A percentile compares a stretch with the other conserved stretches of the same genome.
phyloP scores from a whole-genome alignment of 179 eudicot species.

The Dionaea muscipula region DNA sequence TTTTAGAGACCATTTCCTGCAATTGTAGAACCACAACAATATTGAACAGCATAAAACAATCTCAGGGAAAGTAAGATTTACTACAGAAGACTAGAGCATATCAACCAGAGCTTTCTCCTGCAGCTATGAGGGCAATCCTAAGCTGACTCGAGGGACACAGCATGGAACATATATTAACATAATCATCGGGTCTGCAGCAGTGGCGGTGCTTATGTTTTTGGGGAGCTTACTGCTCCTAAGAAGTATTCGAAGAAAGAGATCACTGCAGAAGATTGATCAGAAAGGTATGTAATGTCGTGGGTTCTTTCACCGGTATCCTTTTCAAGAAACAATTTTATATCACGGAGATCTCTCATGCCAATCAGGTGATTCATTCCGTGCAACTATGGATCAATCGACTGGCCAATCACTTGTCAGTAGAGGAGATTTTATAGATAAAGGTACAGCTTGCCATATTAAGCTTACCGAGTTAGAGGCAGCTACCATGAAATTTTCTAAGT shows the following conservation, averaged over 20 bases:
- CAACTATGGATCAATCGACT: constrained; percentile 33
- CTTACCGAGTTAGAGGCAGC: constrained; percentile 70
- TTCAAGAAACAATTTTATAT: constrained; percentile 4
- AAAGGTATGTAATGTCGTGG: constrained; percentile 33
- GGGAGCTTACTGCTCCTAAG: constrained; percentile 35
- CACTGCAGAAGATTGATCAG: constrained; percentile 22
- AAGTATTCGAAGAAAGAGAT: constrained; percentile 22
- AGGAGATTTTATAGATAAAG: constrained; percentile 63
- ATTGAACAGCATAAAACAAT: background rate
- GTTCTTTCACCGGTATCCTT: background rate
- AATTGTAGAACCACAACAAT: background rate
- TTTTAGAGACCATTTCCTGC: background rate
- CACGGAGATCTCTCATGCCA: constrained; percentile 1
- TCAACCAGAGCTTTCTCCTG: constrained; percentile 4
- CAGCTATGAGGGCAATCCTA: constrained; percentile 72
- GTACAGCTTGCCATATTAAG: constrained; percentile 57
- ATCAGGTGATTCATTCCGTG: constrained; percentile 35
- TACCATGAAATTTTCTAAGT: constrained; percentile 51
- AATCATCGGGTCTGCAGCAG: constrained; percentile 38
- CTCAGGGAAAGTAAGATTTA: background rate
- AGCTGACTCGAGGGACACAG: constrained; percentile 32
- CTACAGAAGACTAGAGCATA: background rate
- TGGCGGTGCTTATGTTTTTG: constrained; percentile 31
- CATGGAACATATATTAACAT: constrained; percentile 23
- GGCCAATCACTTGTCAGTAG: constrained; percentile 36